Conservation (phyloP, 2,329 filamentous ascomycete genomes). For the Penicillium nordicum region DNA sequence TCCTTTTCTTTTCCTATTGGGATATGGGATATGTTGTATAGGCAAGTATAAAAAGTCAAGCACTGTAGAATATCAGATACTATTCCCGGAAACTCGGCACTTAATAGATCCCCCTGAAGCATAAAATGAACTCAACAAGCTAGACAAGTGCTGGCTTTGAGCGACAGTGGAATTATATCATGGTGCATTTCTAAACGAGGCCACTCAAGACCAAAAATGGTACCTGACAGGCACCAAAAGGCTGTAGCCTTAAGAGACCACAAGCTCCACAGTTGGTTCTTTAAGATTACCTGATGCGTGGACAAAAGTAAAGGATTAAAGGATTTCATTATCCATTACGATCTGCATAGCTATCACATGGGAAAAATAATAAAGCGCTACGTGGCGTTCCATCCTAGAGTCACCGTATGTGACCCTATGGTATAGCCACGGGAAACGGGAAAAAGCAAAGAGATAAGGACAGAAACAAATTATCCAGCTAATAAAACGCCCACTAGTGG, state of each 20-base stretch:
- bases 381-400: neutral
- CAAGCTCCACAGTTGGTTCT: neutral
- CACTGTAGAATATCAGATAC: neutral
- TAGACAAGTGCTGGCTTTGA: neutral
- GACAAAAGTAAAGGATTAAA: conserved; percentile 4
- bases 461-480: conserved; percentile 1
- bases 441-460: conserved; percentile 5
- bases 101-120: neutral
- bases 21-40: neutral
- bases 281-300: neutral
- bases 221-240: conserved; percentile 14
- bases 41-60: neutral
- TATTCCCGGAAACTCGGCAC: neutral
- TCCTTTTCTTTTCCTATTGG: too few species aligned
- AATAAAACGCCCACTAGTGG: conserved; percentile 5
- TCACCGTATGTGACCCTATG: neutral
- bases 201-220: conserved; percentile 2
- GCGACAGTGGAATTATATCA: conserved; percentile 16
- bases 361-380: neutral
- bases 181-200: conserved; percentile 13
- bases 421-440: neutral
- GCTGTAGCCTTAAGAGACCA: neutral
- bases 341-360: conserved; percentile 10
- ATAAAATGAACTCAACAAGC: neutral
- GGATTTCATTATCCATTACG: conserved; percentile 19